A percentile compares a stretch with the other conserved stretches of the same genome.
These are phyloP conservation scores for Leccinum fallax DNA, from an alignment of 1,284 basidiomycete species.

Conservation along the genomic window DNA sequence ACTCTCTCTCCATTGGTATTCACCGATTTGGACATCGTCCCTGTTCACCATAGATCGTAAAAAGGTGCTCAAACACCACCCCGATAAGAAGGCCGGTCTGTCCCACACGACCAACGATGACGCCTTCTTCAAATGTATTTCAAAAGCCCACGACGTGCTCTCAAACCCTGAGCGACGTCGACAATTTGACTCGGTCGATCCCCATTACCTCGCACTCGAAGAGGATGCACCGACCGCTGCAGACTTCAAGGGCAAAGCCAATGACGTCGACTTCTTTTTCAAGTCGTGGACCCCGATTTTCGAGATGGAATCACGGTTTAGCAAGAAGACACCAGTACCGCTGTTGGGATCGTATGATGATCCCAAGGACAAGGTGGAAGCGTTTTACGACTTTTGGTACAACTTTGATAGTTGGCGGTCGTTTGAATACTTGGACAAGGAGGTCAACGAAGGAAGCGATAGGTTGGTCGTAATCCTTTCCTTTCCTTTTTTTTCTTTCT, in stretches of 20 bases:
- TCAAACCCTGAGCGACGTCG: constrained; percentile 86
- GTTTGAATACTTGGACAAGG: constrained; percentile 99
- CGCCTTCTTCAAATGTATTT: constrained; percentile 99
- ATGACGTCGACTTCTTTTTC: constrained; percentile 61
- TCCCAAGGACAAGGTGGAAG: constrained; percentile 83
- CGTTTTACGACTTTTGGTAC: constrained; percentile 99
- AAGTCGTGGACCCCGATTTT: constrained; percentile 76
- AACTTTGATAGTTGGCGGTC: constrained; percentile 99
- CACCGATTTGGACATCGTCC: background rate
- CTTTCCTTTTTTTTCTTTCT: background rate
- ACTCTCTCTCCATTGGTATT: constrained; percentile 3
- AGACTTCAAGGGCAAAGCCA: constrained; percentile 58
- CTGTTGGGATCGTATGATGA: constrained; percentile 75
- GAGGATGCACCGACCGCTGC: constrained; percentile 75
- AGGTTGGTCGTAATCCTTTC: constrained; percentile 53
- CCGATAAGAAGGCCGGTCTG: constrained; percentile 92
- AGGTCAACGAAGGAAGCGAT: constrained; percentile 97
- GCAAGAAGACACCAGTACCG: constrained; percentile 86
- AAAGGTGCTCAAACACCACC: constrained; percentile 99
- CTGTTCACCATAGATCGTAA: constrained; percentile 74
- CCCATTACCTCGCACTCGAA: constrained; percentile 71
- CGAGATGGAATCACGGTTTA: constrained; percentile 91
- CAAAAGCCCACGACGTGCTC: constrained; percentile 94
- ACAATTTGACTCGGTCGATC: constrained; percentile 97
- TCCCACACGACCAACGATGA: constrained; percentile 88